Evolutionary conservation across 2,329 filamentous ascomycete genomes (phyloP), one percentile per base, ranked within the genome.

Genomic region (Fonsecaea multimorphosa): DNA sequence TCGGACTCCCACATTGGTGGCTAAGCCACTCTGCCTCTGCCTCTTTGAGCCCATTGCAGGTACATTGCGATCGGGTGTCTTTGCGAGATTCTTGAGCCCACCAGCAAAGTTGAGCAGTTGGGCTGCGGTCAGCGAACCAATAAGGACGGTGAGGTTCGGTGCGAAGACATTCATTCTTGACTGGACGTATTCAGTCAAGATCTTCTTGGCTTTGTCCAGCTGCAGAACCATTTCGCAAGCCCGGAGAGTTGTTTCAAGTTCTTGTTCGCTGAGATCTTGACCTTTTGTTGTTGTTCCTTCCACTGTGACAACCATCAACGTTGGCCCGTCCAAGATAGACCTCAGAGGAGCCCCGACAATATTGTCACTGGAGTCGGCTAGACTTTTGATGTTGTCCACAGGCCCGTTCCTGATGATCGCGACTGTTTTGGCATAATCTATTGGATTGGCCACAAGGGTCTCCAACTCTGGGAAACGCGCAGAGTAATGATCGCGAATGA

Each of bases 111-210:
- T 97, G 73, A 99, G 90, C n/a, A 99, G 86, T 79, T 98, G 94
- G 3, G 95, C 95, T 7, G 95, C 94, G 2, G 94, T 97, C 19
- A 97, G 84, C 0, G 94, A 95, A 19, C 95, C 95, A 64, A 99
- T 91, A 19, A 99, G 86, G 1, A 88, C 89, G 0, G 95, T 97
- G 61, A 98, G 80, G 73, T 99, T 99, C 0, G 95, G 95, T 3
- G 95, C 95, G 75, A 98, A 98, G 36, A 96, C 84, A 71, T 91
- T 95, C 92, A 99, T 98, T 68, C 95, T 91, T 38, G 94, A 97
- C 79, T 97, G 92, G 16, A 99, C 95, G 74, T 97, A 99, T 76
- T 95, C 90, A 1, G 92, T 96, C 61, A 99, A 84, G 0, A 89
- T 91, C 68, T 86, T 89, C 78, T 97, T 97, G 31, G 94, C 93